phyloP scores from a whole-genome alignment of 2,329 filamentous ascomycete genomes.

The Apiospora koreana region DNA sequence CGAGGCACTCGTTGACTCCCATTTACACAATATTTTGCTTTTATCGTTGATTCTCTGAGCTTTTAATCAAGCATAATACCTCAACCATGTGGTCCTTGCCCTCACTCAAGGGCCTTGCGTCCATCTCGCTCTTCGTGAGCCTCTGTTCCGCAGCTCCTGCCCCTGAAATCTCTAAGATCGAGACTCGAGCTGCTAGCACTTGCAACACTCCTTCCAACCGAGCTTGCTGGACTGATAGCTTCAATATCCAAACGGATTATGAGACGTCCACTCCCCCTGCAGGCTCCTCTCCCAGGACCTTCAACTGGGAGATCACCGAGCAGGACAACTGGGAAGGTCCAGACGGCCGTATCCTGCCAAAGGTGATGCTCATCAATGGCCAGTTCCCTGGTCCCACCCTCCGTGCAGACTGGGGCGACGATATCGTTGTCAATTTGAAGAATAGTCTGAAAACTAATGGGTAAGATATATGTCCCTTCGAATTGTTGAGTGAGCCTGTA shows the following conservation, averaged over 20 bases:
- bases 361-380: constrained; percentile 63
- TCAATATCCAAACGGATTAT: constrained; percentile 29
- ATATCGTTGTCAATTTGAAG: constrained; percentile 64
- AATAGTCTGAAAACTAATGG: constrained; percentile 60
- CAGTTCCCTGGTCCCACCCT: constrained; percentile 69
- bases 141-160: constrained; percentile 9
- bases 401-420: constrained; percentile 64
- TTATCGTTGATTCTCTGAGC: background rate
- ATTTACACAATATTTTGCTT: background rate
- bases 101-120: constrained; percentile 8
- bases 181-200: background rate
- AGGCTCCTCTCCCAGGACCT: constrained; percentile 15
- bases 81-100: constrained; percentile 12
- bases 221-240: constrained; percentile 27
- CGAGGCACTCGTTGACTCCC: background rate
- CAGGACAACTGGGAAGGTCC: constrained; percentile 25
- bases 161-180: background rate
- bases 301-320: constrained; percentile 25
- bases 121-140: constrained; percentile 12
- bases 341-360: constrained; percentile 25
- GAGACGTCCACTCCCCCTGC: constrained; percentile 23
- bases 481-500: background rate
- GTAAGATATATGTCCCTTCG: constrained; percentile 36
- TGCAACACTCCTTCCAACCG: constrained; percentile 21
- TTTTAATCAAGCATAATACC: background rate